Percentiles rank a stretch among this genome's conserved stretches.
phyloP scores from a whole-genome alignment of 2,329 filamentous ascomycete species.

The Cryphonectria parasitica region DNA sequence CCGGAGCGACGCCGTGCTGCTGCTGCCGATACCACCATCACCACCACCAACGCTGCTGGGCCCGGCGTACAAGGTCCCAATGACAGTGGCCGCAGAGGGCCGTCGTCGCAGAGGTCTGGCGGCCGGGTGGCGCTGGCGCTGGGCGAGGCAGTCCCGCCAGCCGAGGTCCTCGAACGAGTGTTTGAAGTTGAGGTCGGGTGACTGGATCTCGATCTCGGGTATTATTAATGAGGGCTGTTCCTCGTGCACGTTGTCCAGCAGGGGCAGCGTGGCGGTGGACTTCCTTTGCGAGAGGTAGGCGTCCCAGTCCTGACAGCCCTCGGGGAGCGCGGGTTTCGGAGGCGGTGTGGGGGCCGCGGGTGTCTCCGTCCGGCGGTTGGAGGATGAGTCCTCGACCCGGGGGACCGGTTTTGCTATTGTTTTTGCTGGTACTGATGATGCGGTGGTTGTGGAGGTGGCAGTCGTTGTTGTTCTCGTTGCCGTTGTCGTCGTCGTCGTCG shows the following conservation, averaged over 20 bases:
- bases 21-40: background rate
- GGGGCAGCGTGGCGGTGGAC: conserved; percentile 18
- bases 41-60: background rate
- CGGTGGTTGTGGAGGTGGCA: background rate
- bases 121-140: conserved; percentile 13
- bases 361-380: conserved; percentile 11
- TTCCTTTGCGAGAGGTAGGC: conserved; percentile 25
- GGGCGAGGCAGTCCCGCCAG: conserved; percentile 19
- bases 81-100: background rate
- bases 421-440: background rate
- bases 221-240: background rate
- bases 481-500: background rate
- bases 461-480: background rate
- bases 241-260: background rate
- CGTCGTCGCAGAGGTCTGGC: conserved; percentile 4
- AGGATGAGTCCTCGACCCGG: background rate
- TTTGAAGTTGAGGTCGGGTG: conserved; percentile 16
- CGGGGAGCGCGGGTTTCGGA: conserved; percentile 23
- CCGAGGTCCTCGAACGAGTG: conserved; percentile 17
- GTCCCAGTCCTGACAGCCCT: conserved; percentile 27
- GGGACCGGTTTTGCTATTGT: background rate
- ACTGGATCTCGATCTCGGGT: conserved; percentile 6
- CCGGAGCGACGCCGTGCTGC: conserved; percentile 13
- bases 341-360: conserved; percentile 26
- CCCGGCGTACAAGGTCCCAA: background rate